These are phyloP conservation scores for Stephania yunnanensis DNA, from an alignment of 164 flowering plant species.

Conservation along the genomic window DNA sequence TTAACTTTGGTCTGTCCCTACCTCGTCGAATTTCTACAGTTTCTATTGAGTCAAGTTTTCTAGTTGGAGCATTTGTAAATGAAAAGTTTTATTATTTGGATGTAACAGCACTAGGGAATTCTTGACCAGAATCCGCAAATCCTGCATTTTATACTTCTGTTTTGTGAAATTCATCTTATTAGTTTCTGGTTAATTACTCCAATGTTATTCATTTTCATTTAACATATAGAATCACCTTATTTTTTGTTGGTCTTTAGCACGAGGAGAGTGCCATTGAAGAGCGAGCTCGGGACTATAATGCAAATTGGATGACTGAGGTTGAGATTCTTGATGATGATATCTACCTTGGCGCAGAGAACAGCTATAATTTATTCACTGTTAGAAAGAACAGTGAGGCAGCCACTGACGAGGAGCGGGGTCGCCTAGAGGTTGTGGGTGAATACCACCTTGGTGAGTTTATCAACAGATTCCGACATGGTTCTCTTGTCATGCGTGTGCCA, in stretches of 20 bases:
- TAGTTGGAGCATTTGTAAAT: no score
- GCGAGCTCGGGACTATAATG: slow-evolving; percentile 92
- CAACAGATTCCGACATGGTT: slow-evolving; percentile 85
- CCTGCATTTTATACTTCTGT: neutral
- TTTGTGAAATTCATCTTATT: neutral
- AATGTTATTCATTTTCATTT: neutral
- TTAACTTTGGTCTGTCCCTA: no score
- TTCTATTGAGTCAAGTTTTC: no score
- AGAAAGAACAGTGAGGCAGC: slow-evolving; percentile 93
- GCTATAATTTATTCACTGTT: slow-evolving; percentile 80
- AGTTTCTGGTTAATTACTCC: neutral
- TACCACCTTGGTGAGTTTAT: slow-evolving; percentile 95
- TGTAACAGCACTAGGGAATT: neutral
- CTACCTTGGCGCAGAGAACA: slow-evolving; percentile 91
- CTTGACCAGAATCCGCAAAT: neutral
- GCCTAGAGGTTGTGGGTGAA: slow-evolving; percentile 88
- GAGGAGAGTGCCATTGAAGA: slow-evolving; percentile 99
- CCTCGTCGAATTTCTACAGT: no score
- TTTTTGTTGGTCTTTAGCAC: slow-evolving; percentile 41
- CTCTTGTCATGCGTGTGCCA: slow-evolving; percentile 91
- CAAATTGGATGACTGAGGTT: slow-evolving; percentile 98
- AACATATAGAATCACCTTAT: neutral
- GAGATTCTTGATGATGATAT: slow-evolving; percentile 93
- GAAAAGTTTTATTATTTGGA: neutral
- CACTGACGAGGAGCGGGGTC: slow-evolving; percentile 92